Evolutionary conservation across 768 basidiomycete genomes (phyloP), one percentile per base, ranked within the genome.

Genomic region (Asterophora lycoperdoides): DNA sequence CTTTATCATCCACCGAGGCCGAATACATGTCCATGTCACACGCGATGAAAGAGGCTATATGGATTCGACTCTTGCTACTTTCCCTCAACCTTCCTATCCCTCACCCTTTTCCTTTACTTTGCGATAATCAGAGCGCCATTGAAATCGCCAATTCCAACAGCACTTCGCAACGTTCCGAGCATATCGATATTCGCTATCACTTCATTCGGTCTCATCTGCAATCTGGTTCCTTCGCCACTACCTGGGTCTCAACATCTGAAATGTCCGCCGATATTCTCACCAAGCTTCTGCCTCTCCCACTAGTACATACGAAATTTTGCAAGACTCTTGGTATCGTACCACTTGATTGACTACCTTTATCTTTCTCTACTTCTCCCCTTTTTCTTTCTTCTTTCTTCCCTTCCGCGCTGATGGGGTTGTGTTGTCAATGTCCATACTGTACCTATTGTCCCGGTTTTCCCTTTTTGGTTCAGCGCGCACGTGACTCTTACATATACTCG

Each of bases 251-350:
- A 10, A 29, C 29, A 5, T 5, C 29, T 5, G 29, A 29, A 3
- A 20, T 38, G 28, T 5, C 15, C 5, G 18, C 34, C 7, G 65
- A 67, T 50, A 53, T 66, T 26, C 60, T 67, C 4, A 68, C 68
- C 0, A 44, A 30, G 0, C 53, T 66, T 18, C n/a, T 44, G 8
- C 30, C 28, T 18, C n/a, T 33, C 17, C 23, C 28, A 17, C 18
- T 33, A 33, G n/a, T n/a, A n/a, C 10, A 32, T 15, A 4, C 10
- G 6, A 29, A 29, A 10, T 10, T 5, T 10, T 29, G 29, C 10
- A 5, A 10, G 29, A 10, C 29, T 29, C 29, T 29, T 29, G 29
- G 29, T 29, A 5, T 29, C 29, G 29, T 29, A 5, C 10, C 29
- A 5, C 29, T 29, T 29, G 6, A 5, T 10, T n/a, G n/a, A n/a